These are phyloP conservation scores for Gastrodia elata DNA, from an alignment of 106 monocot genomes.

Conservation along the genomic window DNA sequence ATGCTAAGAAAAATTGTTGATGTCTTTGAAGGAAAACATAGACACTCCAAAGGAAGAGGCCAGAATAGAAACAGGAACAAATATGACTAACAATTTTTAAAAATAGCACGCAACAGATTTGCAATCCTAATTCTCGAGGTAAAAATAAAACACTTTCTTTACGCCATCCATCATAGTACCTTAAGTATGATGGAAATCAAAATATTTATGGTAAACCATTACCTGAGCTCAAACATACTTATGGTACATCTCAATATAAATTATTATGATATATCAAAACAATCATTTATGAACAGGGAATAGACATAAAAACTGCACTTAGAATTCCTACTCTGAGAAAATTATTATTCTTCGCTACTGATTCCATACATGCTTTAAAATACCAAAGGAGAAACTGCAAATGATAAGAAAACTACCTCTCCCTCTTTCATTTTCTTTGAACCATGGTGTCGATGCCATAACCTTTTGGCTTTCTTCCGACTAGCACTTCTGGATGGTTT, in stretches of 20 bases:
- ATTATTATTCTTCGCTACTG: not conserved
- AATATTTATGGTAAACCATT: not conserved
- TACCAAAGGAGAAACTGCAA: not conserved
- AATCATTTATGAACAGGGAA: not conserved
- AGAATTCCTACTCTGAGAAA: not conserved
- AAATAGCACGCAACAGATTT: no score
- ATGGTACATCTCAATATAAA: not conserved
- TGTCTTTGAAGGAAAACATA: no score
- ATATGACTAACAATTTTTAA: no score
- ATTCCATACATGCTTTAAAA: not conserved
- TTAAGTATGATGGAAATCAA: not conserved
- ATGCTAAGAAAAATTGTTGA: no score
- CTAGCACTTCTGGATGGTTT: not conserved
- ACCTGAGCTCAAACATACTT: no score
- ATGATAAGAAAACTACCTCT: not conserved
- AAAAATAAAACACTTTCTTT: no score
- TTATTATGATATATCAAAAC: not conserved
- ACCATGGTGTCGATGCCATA: not conserved
- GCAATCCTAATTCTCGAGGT: no score
- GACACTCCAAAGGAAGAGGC: no score
- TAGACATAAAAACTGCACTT: not conserved
- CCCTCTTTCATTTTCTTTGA: slow-evolving; percentile 5
- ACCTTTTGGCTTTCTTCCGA: not conserved
- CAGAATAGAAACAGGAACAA: no score
- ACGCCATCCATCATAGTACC: not conserved